Evolutionary conservation across 1,284 basidiomycete species (phyloP), one percentile per base, ranked within the genome.

Genomic region (Trichosporon faecale): DNA sequence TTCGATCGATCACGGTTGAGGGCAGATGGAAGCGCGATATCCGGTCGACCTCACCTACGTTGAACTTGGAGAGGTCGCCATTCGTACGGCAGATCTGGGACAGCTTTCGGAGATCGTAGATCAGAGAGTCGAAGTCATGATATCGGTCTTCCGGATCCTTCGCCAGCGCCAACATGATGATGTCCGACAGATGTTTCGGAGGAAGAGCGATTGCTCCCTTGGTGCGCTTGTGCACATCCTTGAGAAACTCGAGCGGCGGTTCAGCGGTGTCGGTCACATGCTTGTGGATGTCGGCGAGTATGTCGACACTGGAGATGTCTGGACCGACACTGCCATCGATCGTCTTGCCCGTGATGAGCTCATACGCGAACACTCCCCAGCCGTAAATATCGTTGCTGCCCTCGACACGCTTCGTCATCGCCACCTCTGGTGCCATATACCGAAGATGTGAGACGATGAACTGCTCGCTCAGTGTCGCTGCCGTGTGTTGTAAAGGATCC

Each of bases 311-410:
- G 0, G 55, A 35, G 1, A 73, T 72, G 11, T 77, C 76, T 0
- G 78, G 73, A 0, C 73, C 69, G 29, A 61, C 57, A 33, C 57
- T 61, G 7, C 77, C 76, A 21, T 80, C 78, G n/a, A 78, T 76
- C 1, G 76, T 74, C n/a, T 66, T 67, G 1, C 78, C 76, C 0
- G 78, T 78, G 3, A 83, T 35, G 27, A 80, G 68, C 66, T 82
- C 80, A 68, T 79, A 81, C 6, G 77, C 79, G 9, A 78, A 61
- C 2, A 80, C 78, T 1, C 79, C 81, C 70, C 80, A 80, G 18
- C 76, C 73, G 67, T 77, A 83, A n/a, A 82, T 75, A 65, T 82
- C 80, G 29, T 75, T 76, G 7, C 74, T 63, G 25, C 60, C 64
- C 9, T 75, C 70, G 5, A 77, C 68, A 33, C 71, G 71, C 23